Percentiles rank a stretch among this genome's conserved stretches.
phyloP scores from a whole-genome alignment of 139 green algal genomes.

The Medakamo hakoo region DNA sequence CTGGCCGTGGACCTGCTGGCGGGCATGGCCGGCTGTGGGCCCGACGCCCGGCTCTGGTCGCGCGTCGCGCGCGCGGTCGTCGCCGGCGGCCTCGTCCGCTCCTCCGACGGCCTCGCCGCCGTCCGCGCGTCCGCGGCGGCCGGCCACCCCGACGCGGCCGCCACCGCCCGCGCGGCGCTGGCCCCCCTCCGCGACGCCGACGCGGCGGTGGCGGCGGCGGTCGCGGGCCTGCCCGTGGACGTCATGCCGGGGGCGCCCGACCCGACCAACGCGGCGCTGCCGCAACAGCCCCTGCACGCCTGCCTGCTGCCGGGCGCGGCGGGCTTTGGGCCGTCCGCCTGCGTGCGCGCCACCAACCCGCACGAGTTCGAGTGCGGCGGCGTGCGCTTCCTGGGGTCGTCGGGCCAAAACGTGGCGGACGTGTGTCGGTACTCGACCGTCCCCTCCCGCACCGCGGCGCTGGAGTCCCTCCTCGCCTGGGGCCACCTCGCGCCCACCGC shows the following conservation, averaged over 20 bases:
- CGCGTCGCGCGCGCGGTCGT: constrained; percentile 58
- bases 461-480: constrained; percentile 61
- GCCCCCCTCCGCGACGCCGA: constrained; percentile 31
- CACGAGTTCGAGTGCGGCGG: constrained; percentile 67
- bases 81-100: constrained; percentile 32
- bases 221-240: constrained; percentile 67
- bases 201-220: constrained; percentile 49
- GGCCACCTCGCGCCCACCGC: constrained; percentile 81
- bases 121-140: constrained; percentile 32
- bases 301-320: constrained; percentile 58
- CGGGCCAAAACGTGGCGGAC: constrained; percentile 88
- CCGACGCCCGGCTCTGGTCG: neutral
- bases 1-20: constrained; percentile 71
- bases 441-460: constrained; percentile 35
- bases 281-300: constrained; percentile 89
- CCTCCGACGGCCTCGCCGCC: constrained; percentile 25
- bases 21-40: constrained; percentile 10
- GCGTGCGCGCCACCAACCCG: constrained; percentile 68
- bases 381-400: constrained; percentile 72
- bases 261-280: constrained; percentile 77
- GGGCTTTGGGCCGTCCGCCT: constrained; percentile 6
- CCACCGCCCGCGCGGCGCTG: neutral
- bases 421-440: constrained; percentile 26
- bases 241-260: constrained; percentile 86
- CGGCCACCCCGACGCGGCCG: constrained; percentile 26